Evolutionary conservation across 176 grass and related monocot genomes (phyloP).

Genomic region (Olyra latifolia): DNA sequence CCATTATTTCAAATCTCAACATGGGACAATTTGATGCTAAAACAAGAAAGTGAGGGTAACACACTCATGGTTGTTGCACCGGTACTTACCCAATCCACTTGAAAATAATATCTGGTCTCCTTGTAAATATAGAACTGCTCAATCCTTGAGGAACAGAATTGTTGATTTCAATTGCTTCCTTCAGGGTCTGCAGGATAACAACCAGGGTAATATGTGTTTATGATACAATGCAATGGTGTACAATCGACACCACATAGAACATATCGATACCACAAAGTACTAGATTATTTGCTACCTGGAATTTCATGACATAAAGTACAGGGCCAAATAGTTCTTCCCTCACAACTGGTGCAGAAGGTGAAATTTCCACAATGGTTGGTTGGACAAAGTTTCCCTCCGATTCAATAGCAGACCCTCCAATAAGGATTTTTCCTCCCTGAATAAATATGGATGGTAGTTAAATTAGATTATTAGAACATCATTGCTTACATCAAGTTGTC

Average conservation of each 20-base stretch:
- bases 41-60: not conserved
- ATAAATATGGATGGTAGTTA: not conserved
- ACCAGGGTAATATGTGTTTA: not conserved
- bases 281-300: conserved; percentile 53
- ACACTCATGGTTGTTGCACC: not conserved
- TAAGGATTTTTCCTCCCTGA: conserved; percentile 89
- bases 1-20: not conserved
- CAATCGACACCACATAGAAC: not conserved
- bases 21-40: not conserved
- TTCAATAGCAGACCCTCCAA: conserved; percentile 79
- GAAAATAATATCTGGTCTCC: conserved; percentile 83
- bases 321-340: conserved; percentile 97
- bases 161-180: conserved; percentile 96
- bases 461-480: conserved; percentile 28
- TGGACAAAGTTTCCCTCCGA: conserved; percentile 85
- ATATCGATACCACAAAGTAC: conserved; percentile 18
- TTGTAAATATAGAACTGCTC: conserved; percentile 98
- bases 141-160: conserved; percentile 96
- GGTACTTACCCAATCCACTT: conserved; percentile 95
- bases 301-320: conserved; percentile 98
- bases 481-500: conserved; percentile 13
- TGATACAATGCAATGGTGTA: not conserved
- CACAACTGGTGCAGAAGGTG: conserved; percentile 68
- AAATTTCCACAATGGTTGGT: conserved; percentile 93
- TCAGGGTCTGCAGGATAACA: conserved; percentile 59